Base-by-base conservation (phyloP, 129 eudicot species). In the Pittosporum tobira region DNA sequence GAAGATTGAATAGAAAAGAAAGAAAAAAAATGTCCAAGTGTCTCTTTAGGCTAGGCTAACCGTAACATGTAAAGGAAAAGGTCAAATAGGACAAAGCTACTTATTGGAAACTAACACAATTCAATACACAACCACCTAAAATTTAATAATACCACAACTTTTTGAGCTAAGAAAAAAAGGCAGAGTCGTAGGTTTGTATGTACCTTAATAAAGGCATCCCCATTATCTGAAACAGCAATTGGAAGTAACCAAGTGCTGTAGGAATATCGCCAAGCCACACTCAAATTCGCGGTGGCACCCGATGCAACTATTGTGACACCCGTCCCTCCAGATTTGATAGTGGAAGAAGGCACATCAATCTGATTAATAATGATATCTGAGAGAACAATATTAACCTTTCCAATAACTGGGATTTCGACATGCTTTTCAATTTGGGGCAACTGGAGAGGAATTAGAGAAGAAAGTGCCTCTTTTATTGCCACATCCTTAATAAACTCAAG, bases 161-260 rank as follows among this genome's bases (percentile, higher is more conserved):
- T n/a, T n/a, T n/a, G n/a, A n/a, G n/a, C n/a, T n/a, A n/a, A 2
- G 5, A 44, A 16, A 53, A 18, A 30, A 46, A 30, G 14, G 31
- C 43, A 45, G 64, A 4, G 34, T 5, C 18, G 20, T 15, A 20
- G 18, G 28, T 16, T 9, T 22, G 13, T 14, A 52, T 26, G 11
- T 62, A 93, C 96, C 99, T 76, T 75, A 66, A 93, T 71, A 64
- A 72, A 78, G 44, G 94, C 99, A 15, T 65, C 60, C 51, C 99
- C 99, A n/a, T 71, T 65, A 74, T 93, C 99, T 15, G 94, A 68
- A 74, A 87, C 48, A 20, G 79, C 77, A 82, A 78, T 56, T 1
- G 84, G 84, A 57, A 87, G 37, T 56, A 78, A 71, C 96, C 96
- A 84, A 59, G 74, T 67, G 37, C 75, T 78, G 62, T 93, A 93